phyloP scores from a whole-genome alignment of 495 filamentous ascomycete genomes.

The Podospora tetraspora region DNA sequence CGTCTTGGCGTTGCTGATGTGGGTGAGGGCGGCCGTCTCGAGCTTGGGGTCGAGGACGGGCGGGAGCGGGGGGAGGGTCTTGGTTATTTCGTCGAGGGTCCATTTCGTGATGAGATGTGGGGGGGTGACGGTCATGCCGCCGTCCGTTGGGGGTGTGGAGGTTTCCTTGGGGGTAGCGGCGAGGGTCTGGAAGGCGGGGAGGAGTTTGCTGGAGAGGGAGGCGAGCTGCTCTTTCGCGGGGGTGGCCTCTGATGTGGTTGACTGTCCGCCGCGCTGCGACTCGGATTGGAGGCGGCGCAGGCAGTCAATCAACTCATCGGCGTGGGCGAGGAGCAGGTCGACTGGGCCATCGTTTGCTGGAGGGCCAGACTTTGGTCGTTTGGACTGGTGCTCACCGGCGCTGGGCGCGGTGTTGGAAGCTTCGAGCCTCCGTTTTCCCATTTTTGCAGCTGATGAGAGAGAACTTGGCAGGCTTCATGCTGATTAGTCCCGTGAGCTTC shows the following conservation, averaged over 20 bases:
- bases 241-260: neutral
- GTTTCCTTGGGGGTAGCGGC: neutral
- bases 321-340: conserved; percentile 24
- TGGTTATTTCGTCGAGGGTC: conserved; percentile 37
- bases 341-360: conserved; percentile 9
- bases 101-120: conserved; percentile 30
- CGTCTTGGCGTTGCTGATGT: conserved; percentile 40
- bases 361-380: conserved; percentile 2
- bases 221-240: conserved; percentile 4
- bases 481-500: neutral
- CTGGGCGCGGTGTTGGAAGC: neutral
- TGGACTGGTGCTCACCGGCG: neutral
- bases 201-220: conserved; percentile 12
- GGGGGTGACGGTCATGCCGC: conserved; percentile 6
- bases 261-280: conserved; percentile 5
- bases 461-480: no score
- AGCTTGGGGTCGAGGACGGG: conserved; percentile 51
- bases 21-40: conserved; percentile 61
- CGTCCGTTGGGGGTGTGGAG: neutral
- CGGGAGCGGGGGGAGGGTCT: conserved; percentile 51
- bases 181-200: conserved; percentile 14
- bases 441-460: neutral
- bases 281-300: conserved; percentile 11
- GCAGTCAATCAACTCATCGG: conserved; percentile 27
- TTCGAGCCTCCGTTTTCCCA: conserved; percentile 18